These are phyloP conservation scores for Blastobotrys chiropterorum DNA, from an alignment of 805 yeast species.

Conservation along the genomic window DNA sequence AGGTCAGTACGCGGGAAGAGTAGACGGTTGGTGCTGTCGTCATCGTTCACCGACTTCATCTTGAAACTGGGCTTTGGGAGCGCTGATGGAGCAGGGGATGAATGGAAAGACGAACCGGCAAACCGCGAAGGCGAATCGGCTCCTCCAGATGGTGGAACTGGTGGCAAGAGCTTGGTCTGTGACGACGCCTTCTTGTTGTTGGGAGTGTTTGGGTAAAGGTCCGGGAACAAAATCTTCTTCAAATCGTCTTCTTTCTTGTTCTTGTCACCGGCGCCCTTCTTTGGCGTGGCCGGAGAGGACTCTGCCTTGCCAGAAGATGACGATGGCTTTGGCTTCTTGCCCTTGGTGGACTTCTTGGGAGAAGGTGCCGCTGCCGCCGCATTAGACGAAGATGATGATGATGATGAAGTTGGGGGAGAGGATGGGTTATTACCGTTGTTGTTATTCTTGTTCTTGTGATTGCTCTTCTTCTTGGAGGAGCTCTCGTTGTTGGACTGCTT, in stretches of 20 bases:
- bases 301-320: neutral
- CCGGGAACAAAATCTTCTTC: constrained; percentile 22
- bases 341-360: neutral
- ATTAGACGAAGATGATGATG: neutral
- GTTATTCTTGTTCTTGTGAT: neutral
- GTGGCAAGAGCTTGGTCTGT: neutral
- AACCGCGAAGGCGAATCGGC: constrained; percentile 9
- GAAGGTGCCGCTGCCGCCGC: neutral
- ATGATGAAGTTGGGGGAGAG: neutral
- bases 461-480: neutral
- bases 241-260: constrained; percentile 13
- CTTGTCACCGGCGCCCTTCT: constrained; percentile 5
- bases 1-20: neutral
- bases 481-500: constrained; percentile 5
- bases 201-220: constrained; percentile 11
- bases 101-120: constrained; percentile 26
- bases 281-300: neutral
- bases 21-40: constrained; percentile 4
- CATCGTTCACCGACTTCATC: constrained; percentile 12
- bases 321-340: neutral
- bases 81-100: constrained; percentile 26
- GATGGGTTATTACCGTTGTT: too few species aligned
- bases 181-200: neutral
- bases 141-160: constrained; percentile 2
- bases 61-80: constrained; percentile 23